Conservation (phyloP, 2,329 filamentous ascomycete species). For the Phaeoacremonium minimum region DNA sequence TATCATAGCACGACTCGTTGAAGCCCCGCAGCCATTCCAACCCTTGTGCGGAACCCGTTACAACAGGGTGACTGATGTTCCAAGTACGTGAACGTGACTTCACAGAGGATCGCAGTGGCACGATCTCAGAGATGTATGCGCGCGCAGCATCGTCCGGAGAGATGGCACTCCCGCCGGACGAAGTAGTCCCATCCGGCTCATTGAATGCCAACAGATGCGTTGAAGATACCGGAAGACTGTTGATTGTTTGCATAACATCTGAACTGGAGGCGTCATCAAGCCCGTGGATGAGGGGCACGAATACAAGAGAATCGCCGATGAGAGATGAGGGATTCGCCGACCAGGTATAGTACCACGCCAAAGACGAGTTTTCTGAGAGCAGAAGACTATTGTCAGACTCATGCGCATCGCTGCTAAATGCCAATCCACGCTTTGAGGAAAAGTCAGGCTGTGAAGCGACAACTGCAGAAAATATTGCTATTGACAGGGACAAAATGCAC, state of each 20-base stretch:
- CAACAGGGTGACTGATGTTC: conserved; percentile 34
- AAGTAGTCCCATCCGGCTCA: conserved; percentile 33
- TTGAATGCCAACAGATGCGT: conserved; percentile 35
- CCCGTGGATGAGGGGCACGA: conserved; percentile 32
- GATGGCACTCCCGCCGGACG: conserved; percentile 32
- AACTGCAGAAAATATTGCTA: neutral
- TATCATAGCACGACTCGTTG: conserved; percentile 32
- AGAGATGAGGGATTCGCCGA: conserved; percentile 22
- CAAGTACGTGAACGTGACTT: conserved; percentile 18
- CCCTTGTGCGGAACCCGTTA: conserved; percentile 31
- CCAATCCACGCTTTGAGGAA: conserved; percentile 19
- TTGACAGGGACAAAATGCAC: no score
- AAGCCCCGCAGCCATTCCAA: conserved; percentile 33
- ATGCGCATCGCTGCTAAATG: conserved; percentile 15
- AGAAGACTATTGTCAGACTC: conserved; percentile 26
- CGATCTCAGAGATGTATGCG: conserved; percentile 29
- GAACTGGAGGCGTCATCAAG: conserved; percentile 24
- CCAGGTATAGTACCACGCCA: conserved; percentile 40
- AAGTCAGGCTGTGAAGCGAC: conserved; percentile 1
- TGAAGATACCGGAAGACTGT: conserved; percentile 23
- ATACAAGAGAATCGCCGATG: conserved; percentile 21
- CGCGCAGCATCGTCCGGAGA: conserved; percentile 30
- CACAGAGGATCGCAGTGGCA: conserved; percentile 21
- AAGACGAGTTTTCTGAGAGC: conserved; percentile 27
- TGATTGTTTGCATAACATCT: conserved; percentile 18